phyloP scores from a whole-genome alignment of 1,284 basidiomycete genomes.

The Ganoderma multipileum region DNA sequence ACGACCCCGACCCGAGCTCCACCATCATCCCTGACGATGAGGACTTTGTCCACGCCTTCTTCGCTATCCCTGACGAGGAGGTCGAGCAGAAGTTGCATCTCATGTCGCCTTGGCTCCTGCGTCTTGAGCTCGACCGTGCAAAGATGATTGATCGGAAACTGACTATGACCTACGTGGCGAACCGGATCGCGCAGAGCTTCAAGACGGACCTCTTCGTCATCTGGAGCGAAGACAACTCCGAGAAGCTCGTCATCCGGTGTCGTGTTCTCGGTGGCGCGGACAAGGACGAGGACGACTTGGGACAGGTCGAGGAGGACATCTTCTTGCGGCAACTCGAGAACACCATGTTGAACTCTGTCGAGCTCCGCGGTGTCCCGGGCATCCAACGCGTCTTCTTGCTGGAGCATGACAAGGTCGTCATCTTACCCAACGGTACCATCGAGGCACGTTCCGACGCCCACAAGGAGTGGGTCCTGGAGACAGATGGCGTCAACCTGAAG shows the following conservation, averaged over 20 bases:
- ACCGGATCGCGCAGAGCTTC: constrained; percentile 93
- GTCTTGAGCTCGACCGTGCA: constrained; percentile 95
- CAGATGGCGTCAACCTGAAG: constrained; percentile 95
- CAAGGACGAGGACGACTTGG: constrained; percentile 87
- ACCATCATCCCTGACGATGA: constrained; percentile 97
- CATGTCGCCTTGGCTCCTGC: constrained; percentile 97
- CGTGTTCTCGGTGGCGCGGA: constrained; percentile 90
- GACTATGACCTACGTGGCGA: constrained; percentile 95
- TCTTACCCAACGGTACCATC: constrained; percentile 72
- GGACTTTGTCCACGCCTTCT: constrained; percentile 98
- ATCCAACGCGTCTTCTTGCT: constrained; percentile 96
- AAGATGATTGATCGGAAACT: constrained; percentile 98
- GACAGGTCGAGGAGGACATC: constrained; percentile 89
- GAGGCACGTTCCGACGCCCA: constrained; percentile 53
- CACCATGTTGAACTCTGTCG: constrained; percentile 97
- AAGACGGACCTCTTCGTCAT: constrained; percentile 98
- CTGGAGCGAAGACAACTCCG: constrained; percentile 98
- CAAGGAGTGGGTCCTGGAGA: constrained; percentile 97
- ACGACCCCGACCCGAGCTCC: constrained; percentile 91
- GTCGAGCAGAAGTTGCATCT: constrained; percentile 91
- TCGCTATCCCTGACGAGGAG: constrained; percentile 98
- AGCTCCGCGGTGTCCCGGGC: constrained; percentile 89
- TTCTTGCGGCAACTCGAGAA: constrained; percentile 97
- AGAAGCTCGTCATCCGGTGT: constrained; percentile 97
- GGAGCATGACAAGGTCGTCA: constrained; percentile 83